Evolutionary conservation across 805 yeast genomes (phyloP), one percentile per base, ranked within the genome.

Genomic region (Kuraishia cidri): DNA sequence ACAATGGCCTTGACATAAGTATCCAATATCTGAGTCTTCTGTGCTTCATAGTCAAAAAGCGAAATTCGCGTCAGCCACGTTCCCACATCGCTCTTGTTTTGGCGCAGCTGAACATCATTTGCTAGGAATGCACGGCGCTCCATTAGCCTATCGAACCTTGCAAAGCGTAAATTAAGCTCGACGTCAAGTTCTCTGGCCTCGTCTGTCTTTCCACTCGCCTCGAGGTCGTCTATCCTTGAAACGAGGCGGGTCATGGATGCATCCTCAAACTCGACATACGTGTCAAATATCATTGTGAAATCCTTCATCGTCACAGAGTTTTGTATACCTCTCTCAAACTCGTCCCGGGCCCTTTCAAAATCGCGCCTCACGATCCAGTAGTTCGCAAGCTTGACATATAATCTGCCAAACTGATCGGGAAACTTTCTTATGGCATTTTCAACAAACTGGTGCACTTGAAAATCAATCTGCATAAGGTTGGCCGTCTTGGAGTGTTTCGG

Each of bases 31-130:
- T 70, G 54, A 11, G 58, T 47, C 24, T 61, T 42, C 16, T 66
- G 61, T 3, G 44, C 45, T 4, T 56, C 49, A 3, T 58, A 45
- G 12, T 64, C 62, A 40, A 62, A 65, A 1, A 80, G 41, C 0
- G 59, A 56, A 0, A 75, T 64, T 34, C 94, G 62, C 31, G 71
- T 70, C 26, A 76, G 52, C 97, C 97, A 90, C 33, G 66, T 68
- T 19, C 63, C 67, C 4, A 83, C 71, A 37, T 72, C 68, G 45
- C 84, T 70, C 1, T 70, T 59, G 44, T 78, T 69, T 42, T 74
- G 79, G 26, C 81, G 63, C 4, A 87, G 44, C 37, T 71, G 60
- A 19, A 85, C 74, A 45, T 85, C 94, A 46, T 72, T 85, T 9
- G 82, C 43, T 28, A 78, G 48, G 21, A 80, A 50, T 1, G 70